Evolutionary conservation across 441 rosid genomes (phyloP).

Genomic region (Croton laevigatus): DNA sequence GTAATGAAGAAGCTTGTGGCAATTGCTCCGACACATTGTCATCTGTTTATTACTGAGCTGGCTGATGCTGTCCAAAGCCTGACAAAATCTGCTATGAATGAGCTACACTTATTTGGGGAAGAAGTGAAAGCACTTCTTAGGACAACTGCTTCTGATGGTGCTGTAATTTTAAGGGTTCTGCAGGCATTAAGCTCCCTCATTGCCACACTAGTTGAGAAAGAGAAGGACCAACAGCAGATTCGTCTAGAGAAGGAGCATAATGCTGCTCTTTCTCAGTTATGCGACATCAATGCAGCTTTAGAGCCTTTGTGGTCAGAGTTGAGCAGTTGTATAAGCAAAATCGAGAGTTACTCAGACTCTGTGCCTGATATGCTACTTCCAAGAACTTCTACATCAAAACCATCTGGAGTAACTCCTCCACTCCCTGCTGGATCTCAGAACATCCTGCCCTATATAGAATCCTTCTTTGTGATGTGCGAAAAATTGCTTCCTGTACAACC

Average conservation of each 20-base stretch:
- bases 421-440: conserved; percentile 97
- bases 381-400: conserved; percentile 46
- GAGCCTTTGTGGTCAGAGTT: conserved; percentile 92
- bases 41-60: conserved; percentile 77
- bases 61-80: conserved; percentile 71
- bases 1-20: conserved; percentile 89
- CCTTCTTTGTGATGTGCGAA: conserved; percentile 87
- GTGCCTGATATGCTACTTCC: conserved; percentile 37
- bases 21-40: conserved; percentile 78
- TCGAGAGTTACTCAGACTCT: conserved; percentile 82
- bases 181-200: conserved; percentile 90
- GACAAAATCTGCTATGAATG: conserved; percentile 80
- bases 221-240: conserved; percentile 47
- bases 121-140: conserved; percentile 79
- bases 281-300: conserved; percentile 64
- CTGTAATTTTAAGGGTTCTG: conserved; percentile 87
- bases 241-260: conserved; percentile 51
- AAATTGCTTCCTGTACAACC: conserved; percentile 81
- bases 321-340: conserved; percentile 85
- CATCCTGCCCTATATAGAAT: conserved; percentile 85
- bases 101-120: conserved; percentile 80
- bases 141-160: conserved; percentile 81
- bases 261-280: conserved; percentile 64
- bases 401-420: conserved; percentile 63
- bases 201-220: conserved; percentile 53